Conservation (phyloP, 163 green algal genomes). For the Chlorella variabilis region DNA sequence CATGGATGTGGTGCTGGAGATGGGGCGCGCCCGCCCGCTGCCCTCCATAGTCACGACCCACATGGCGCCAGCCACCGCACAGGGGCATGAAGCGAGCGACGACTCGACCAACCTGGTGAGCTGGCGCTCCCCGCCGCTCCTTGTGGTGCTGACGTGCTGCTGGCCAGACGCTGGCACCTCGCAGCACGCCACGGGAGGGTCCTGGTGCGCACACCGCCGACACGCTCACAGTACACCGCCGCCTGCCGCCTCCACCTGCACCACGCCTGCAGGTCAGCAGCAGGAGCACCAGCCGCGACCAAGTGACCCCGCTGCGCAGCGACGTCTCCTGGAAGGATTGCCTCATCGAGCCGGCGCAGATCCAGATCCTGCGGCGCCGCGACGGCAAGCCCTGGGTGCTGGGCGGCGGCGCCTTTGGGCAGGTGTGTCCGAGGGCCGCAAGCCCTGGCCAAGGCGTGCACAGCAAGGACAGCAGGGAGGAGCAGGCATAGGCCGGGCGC, state of each 20-base stretch:
- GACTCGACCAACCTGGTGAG: not conserved
- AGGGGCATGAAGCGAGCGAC: not conserved
- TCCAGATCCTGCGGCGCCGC: constrained; percentile 50
- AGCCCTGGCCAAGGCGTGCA: too few relatives aligned
- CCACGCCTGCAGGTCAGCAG: not conserved
- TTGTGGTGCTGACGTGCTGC: too few relatives aligned
- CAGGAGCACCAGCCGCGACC: not conserved
- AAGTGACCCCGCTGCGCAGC: not conserved
- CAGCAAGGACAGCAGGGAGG: too few relatives aligned
- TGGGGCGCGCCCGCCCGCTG: not conserved
- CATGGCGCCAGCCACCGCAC: not conserved
- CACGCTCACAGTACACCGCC: too few relatives aligned
- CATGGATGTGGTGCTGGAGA: constrained; percentile 6
- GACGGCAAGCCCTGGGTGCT: constrained; percentile 62
- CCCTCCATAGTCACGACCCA: constrained; percentile 28
- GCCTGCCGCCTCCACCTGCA: too few relatives aligned
- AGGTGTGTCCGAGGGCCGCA: too few relatives aligned
- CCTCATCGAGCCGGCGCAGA: constrained; percentile 39
- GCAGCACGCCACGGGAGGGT: too few relatives aligned
- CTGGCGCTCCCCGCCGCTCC: too few relatives aligned
- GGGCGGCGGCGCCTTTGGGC: constrained; percentile 59
- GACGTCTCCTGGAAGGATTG: constrained; percentile 20
- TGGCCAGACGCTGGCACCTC: too few relatives aligned
- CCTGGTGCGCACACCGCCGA: too few relatives aligned
- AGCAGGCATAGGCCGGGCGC: too few relatives aligned